Percentiles rank a stretch among this genome's conserved stretches.
These are phyloP conservation scores for Eucalyptus cloeziana DNA, from an alignment of 345 rosid genomes.

Conservation along the genomic window DNA sequence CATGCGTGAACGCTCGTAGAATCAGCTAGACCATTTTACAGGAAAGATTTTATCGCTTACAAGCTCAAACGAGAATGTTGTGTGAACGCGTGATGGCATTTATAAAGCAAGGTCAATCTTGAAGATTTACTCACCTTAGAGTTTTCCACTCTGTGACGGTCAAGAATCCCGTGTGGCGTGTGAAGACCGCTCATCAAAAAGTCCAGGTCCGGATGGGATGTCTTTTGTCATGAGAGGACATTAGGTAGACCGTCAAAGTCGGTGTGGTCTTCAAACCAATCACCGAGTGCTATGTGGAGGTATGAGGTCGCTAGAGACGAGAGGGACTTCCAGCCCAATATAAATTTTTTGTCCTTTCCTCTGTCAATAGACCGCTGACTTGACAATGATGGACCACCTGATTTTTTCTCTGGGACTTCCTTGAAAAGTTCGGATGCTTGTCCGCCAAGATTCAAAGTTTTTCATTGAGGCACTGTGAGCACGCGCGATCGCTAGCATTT, in stretches of 20 bases:
- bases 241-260: too few species aligned
- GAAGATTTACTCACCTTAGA: neutral
- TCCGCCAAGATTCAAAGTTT: neutral
- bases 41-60: neutral
- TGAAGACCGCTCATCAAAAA: fast-evolving
- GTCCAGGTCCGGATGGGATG: neutral
- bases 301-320: too few species aligned
- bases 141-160: neutral
- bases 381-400: too few species aligned
- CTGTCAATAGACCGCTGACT: too few species aligned
- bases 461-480: fast-evolving
- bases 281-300: too few species aligned
- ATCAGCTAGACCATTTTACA: neutral
- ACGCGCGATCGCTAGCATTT: neutral
- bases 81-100: neutral
- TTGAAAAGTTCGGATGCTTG: neutral
- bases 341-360: too few species aligned
- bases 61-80: neutral
- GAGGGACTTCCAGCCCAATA: too few species aligned
- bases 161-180: neutral
- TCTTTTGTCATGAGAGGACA: neutral
- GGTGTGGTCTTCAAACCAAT: too few species aligned
- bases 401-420: too few species aligned
- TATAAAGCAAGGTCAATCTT: neutral
- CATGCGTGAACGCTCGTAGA: fast-evolving